Evolutionary conservation across 305 asterid species (phyloP).

Genomic region (Lippia alba): DNA sequence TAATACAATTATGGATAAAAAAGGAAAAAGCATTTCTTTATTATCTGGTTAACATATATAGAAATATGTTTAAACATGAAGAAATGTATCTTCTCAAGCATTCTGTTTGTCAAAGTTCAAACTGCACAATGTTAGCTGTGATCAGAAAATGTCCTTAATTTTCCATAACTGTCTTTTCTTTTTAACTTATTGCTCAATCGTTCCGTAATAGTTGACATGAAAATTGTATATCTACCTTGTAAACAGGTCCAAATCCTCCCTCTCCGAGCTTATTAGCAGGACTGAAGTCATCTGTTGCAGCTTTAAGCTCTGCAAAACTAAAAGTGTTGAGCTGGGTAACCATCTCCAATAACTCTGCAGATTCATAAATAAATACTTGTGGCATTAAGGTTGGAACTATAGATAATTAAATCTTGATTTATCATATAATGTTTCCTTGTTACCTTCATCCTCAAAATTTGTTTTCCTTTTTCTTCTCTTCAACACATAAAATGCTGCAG

Average conservation of each 20-base stretch:
- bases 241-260: constrained; percentile 95
- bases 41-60: no score
- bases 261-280: constrained; percentile 79
- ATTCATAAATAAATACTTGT: constrained; percentile 13
- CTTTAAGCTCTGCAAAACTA: constrained; percentile 68
- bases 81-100: no score
- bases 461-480: constrained; percentile 53
- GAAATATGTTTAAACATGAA: no score
- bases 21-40: no score
- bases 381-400: not conserved
- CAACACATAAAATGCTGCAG: constrained; percentile 44
- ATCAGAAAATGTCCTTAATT: no score
- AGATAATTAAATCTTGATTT: not conserved
- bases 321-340: constrained; percentile 72
- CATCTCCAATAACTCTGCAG: constrained; percentile 70
- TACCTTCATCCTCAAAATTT: constrained; percentile 67
- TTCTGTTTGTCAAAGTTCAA: no score
- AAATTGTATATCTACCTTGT: constrained; percentile 53
- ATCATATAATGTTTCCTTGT: constrained; percentile 13
- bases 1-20: no score
- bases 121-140: constrained; percentile 23
- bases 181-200: not conserved
- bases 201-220: not conserved
- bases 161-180: no score
- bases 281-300: constrained; percentile 74